phyloP scores from a whole-genome alignment of 805 yeast species.

The Pichia pseudocactophila region DNA sequence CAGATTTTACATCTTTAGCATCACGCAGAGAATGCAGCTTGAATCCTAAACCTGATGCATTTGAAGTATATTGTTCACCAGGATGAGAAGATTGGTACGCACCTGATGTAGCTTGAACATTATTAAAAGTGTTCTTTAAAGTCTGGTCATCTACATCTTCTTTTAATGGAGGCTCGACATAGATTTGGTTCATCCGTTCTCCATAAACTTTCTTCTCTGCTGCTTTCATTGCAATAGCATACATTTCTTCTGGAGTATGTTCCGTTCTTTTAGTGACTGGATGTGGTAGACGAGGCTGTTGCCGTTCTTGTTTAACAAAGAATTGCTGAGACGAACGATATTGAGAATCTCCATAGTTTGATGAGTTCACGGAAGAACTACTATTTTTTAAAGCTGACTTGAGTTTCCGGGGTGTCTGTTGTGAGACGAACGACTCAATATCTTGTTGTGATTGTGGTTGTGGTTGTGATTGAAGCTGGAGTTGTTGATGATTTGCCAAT shows the following conservation, averaged over 20 bases:
- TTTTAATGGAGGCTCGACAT: conserved; percentile 1
- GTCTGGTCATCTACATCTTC: conserved; percentile 19
- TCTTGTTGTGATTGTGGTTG: not conserved
- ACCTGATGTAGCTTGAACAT: not conserved
- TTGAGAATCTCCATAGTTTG: conserved; percentile 1
- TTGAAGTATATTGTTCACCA: conserved; percentile 17
- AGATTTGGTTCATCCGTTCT: conserved; percentile 10
- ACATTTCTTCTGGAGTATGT: conserved; percentile 42
- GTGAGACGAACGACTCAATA: not conserved
- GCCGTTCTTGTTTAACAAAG: not conserved
- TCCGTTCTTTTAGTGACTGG: not conserved
- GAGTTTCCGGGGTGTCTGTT: not conserved
- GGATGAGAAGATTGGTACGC: conserved; percentile 1
- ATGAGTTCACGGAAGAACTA: conserved; percentile 3
- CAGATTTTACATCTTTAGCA: conserved; percentile 5
- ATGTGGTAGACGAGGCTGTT: not conserved
- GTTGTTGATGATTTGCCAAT: not conserved
- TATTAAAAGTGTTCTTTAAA: conserved; percentile 19
- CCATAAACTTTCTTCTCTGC: conserved; percentile 54
- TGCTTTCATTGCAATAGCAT: conserved; percentile 43
- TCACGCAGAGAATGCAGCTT: conserved; percentile 24
- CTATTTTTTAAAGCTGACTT: conserved; percentile 9
- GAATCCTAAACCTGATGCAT: conserved; percentile 25
- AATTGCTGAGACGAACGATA: not conserved
- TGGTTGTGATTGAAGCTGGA: not conserved